Percentiles rank a stretch among this genome's conserved stretches.
phyloP scores from a whole-genome alignment of 352 stramenopile species.

The Phytophthora rubi region DNA sequence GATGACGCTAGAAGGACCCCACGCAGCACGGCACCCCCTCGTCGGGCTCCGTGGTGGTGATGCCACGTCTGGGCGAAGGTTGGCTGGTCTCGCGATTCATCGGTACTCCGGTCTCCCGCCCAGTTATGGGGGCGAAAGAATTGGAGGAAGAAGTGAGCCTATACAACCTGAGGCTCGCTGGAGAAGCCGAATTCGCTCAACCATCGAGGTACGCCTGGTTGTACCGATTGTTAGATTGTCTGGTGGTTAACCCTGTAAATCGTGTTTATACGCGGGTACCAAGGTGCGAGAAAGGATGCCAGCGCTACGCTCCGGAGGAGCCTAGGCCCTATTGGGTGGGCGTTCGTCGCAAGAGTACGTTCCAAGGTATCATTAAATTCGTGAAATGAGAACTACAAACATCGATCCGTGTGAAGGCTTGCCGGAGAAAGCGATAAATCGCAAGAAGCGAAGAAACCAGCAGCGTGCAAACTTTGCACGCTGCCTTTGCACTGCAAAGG shows the following conservation, averaged over 20 bases:
- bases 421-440: background rate
- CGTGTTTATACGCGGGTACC: too few species aligned
- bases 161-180: background rate
- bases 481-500: background rate
- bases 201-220: background rate
- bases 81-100: slow-evolving; percentile 37
- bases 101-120: background rate
- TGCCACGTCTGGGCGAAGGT: slow-evolving; percentile 35
- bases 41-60: slow-evolving; percentile 16
- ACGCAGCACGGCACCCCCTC: background rate
- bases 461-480: background rate
- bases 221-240: background rate
- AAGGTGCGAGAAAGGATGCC: slow-evolving; percentile 10
- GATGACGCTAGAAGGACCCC: slow-evolving; percentile 30
- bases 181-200: background rate
- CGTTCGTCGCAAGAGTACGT: slow-evolving; percentile 49
- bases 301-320: slow-evolving; percentile 32
- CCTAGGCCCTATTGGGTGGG: slow-evolving; percentile 46
- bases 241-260: background rate
- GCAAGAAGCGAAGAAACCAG: slow-evolving; percentile 10
- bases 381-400: background rate
- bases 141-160: background rate
- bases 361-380: background rate
- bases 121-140: background rate
- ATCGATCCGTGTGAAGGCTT: background rate